Evolutionary conservation across 805 yeast species (phyloP).

Genomic region (Barnettozyma salicaria): DNA sequence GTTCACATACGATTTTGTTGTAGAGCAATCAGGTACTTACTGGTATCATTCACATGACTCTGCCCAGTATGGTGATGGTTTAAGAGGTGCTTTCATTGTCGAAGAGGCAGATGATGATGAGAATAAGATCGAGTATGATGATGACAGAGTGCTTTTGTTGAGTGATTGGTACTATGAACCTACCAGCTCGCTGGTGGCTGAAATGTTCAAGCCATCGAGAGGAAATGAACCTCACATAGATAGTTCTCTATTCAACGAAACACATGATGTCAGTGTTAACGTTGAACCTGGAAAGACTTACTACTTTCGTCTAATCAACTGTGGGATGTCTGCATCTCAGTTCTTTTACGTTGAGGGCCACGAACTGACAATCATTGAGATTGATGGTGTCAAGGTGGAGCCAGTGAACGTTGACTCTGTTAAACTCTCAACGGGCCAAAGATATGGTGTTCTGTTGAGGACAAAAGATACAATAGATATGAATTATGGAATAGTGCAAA

Average conservation of each 20-base stretch:
- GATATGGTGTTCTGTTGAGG: slow-evolving; percentile 57
- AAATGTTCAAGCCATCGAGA: slow-evolving; percentile 35
- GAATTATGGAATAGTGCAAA: slow-evolving; percentile 46
- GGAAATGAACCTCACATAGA: slow-evolving; percentile 49
- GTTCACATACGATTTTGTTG: slow-evolving; percentile 81
- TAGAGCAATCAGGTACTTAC: slow-evolving; percentile 81
- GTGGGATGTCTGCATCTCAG: slow-evolving; percentile 55
- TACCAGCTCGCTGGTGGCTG: slow-evolving; percentile 31
- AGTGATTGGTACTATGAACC: slow-evolving; percentile 46
- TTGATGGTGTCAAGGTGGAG: slow-evolving; percentile 52
- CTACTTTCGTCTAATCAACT: slow-evolving; percentile 44
- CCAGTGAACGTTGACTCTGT: slow-evolving; percentile 42
- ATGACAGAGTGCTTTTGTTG: slow-evolving; percentile 37
- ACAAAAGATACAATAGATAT: slow-evolving; percentile 37
- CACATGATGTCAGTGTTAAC: slow-evolving; percentile 37
- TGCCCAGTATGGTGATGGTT: slow-evolving; percentile 92
- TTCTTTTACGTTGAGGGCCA: slow-evolving; percentile 49
- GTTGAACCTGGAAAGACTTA: slow-evolving; percentile 42
- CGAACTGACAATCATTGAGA: slow-evolving; percentile 47
- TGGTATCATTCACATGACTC: slow-evolving; percentile 97
- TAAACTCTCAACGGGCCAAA: slow-evolving; percentile 68
- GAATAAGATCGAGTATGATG: slow-evolving; percentile 34
- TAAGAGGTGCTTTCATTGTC: slow-evolving; percentile 74
- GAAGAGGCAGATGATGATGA: slow-evolving; percentile 46
- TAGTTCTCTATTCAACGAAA: slow-evolving; percentile 41